These are phyloP conservation scores for Aristolochia californica DNA, from an alignment of 164 flowering plant genomes.

Conservation along the genomic window DNA sequence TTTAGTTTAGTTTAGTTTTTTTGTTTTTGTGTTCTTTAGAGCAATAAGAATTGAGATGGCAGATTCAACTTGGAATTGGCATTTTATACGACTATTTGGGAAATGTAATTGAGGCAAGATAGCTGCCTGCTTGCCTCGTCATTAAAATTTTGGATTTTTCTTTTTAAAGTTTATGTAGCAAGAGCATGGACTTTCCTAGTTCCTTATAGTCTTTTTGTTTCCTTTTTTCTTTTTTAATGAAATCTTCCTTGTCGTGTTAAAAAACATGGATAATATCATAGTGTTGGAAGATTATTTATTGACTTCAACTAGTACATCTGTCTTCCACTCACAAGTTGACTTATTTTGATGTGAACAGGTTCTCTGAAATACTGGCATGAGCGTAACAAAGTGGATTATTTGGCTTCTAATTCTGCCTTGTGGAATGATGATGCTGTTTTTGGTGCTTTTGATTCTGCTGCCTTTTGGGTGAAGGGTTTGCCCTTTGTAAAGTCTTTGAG, in stretches of 20 bases:
- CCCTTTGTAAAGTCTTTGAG: conserved; percentile 84
- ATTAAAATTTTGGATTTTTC: too few relatives aligned
- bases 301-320: neutral
- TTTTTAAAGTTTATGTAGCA: too few relatives aligned
- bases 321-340: conserved; percentile 1
- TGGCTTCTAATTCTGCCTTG: conserved; percentile 50
- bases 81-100: too few relatives aligned
- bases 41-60: too few relatives aligned
- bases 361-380: conserved; percentile 79
- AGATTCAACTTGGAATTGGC: too few relatives aligned
- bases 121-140: too few relatives aligned
- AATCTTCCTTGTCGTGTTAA: neutral
- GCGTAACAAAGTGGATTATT: conserved; percentile 60
- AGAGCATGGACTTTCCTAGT: too few relatives aligned
- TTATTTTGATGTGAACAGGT: conserved; percentile 28
- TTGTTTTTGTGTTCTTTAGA: too few relatives aligned
- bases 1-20: too few relatives aligned
- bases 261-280: neutral
- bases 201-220: too few relatives aligned
- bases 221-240: neutral
- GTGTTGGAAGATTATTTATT: neutral
- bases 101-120: too few relatives aligned
- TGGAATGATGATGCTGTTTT: conserved; percentile 90
- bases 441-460: conserved; percentile 67
- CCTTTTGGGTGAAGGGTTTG: conserved; percentile 71